Conservation (phyloP, 441 rosid genomes). For the Populus hybrid region DNA sequence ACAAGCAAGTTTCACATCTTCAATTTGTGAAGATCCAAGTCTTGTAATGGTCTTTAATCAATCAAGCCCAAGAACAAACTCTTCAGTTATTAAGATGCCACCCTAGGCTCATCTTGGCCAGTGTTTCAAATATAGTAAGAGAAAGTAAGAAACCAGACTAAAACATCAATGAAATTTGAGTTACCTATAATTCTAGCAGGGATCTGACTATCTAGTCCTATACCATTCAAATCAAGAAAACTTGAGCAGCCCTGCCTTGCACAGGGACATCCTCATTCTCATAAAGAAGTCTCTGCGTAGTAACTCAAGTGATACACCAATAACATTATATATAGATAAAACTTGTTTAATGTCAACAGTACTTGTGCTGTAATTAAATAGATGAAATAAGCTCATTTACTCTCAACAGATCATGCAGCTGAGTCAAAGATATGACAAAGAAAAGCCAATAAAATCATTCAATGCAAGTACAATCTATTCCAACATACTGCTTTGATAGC, state of each 20-base stretch:
- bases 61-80: background rate
- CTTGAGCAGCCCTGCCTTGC: background rate
- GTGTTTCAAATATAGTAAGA: background rate
- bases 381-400: background rate
- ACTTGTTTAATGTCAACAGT: background rate
- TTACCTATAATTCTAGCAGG: background rate
- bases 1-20: background rate
- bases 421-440: background rate
- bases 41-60: background rate
- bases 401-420: slow-evolving; percentile 6
- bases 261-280: background rate
- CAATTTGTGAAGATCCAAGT: background rate
- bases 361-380: background rate
- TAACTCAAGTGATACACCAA: background rate
- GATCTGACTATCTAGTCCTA: background rate
- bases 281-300: background rate
- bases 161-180: background rate
- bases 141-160: background rate
- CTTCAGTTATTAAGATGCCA: background rate
- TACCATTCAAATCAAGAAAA: background rate
- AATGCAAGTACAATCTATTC: background rate
- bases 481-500: background rate
- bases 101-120: background rate
- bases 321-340: background rate
- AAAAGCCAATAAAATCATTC: background rate